Evolutionary conservation across 169 alveolate species (phyloP).

Genomic region (Plasmodium knowlesi): DNA sequence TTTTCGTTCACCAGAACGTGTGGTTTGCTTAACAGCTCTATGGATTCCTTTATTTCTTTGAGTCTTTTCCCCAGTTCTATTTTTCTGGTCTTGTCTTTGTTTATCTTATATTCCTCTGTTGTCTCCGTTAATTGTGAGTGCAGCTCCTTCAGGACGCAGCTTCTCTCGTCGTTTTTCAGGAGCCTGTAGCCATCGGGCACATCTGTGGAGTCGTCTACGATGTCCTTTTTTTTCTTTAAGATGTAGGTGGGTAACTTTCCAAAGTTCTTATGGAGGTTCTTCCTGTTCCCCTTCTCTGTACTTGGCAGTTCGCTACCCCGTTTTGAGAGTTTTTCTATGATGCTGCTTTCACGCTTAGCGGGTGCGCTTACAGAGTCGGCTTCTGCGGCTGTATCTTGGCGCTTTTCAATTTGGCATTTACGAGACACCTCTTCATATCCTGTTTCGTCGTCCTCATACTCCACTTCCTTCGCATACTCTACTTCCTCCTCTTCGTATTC

Average conservation of each 20-base stretch:
- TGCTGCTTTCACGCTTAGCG: slow-evolving; percentile 1
- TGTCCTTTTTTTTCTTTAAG: slow-evolving; percentile 47
- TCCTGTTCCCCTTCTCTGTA: neutral
- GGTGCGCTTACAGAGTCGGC: neutral
- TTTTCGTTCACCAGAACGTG: slow-evolving; percentile 42
- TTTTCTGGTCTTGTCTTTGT: slow-evolving; percentile 33
- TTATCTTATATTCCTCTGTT: slow-evolving; percentile 44
- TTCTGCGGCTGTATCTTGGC: slow-evolving; percentile 28
- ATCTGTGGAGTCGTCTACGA: slow-evolving; percentile 22
- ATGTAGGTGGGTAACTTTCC: slow-evolving; percentile 59
- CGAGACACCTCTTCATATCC: neutral
- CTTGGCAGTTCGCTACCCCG: neutral
- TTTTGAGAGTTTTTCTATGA: slow-evolving; percentile 40
- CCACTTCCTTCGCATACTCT: neutral
- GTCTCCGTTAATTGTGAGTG: slow-evolving; percentile 54
- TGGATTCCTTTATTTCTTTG: slow-evolving; percentile 55
- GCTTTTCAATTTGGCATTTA: neutral
- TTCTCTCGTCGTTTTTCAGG: slow-evolving; percentile 49
- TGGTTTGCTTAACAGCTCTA: slow-evolving; percentile 44
- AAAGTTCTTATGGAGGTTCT: slow-evolving; percentile 41
- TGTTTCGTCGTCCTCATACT: neutral
- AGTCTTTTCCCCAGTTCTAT: slow-evolving; percentile 43
- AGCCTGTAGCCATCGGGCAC: slow-evolving; percentile 39
- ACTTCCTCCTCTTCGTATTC: neutral
- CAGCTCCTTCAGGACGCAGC: slow-evolving; percentile 43